Percentiles rank a stretch among this genome's conserved stretches.
Conservation (phyloP, 768 basidiomycete genomes). For the Ephemerocybe angulata region DNA sequence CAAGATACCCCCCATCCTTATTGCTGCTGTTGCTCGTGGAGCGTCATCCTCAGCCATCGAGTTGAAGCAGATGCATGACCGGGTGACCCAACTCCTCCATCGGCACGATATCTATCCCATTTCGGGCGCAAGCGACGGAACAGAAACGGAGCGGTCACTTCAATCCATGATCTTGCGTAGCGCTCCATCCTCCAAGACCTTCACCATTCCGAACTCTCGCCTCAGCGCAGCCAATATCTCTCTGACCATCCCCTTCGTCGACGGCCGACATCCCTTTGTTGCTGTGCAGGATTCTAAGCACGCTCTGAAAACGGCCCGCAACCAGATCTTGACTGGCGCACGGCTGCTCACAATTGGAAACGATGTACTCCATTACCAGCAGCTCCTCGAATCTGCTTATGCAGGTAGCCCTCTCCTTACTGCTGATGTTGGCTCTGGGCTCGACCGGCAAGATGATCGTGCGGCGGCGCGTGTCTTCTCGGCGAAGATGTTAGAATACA, state of each 20-base stretch:
- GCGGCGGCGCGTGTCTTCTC: constrained; percentile 40
- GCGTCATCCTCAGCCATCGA: background rate
- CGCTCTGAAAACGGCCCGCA: constrained; percentile 23
- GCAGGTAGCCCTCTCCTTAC: constrained; percentile 17
- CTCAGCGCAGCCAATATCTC: background rate
- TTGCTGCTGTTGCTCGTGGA: constrained; percentile 21
- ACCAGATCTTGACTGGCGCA: constrained; percentile 24
- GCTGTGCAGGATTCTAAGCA: constrained; percentile 32
- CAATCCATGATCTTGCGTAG: constrained; percentile 16
- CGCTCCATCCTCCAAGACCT: constrained; percentile 1
- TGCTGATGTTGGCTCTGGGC: constrained; percentile 30
- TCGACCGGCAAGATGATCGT: constrained; percentile 43
- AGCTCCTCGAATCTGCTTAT: constrained; percentile 17
- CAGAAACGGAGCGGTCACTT: constrained; percentile 27
- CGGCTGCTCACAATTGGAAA: constrained; percentile 22
- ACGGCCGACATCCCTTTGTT: constrained; percentile 8
- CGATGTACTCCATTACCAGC: constrained; percentile 16
- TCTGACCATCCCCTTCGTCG: constrained; percentile 12
- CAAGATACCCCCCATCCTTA: constrained; percentile 26
- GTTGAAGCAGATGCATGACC: background rate
- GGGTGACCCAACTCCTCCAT: background rate
- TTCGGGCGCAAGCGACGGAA: constrained; percentile 35
- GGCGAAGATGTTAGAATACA: constrained; percentile 23
- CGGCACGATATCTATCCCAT: constrained; percentile 19
- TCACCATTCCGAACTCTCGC: constrained; percentile 2